These are phyloP conservation scores for Fusarium agapanthi DNA, from an alignment of 2,329 filamentous ascomycete species.

Conservation along the genomic window DNA sequence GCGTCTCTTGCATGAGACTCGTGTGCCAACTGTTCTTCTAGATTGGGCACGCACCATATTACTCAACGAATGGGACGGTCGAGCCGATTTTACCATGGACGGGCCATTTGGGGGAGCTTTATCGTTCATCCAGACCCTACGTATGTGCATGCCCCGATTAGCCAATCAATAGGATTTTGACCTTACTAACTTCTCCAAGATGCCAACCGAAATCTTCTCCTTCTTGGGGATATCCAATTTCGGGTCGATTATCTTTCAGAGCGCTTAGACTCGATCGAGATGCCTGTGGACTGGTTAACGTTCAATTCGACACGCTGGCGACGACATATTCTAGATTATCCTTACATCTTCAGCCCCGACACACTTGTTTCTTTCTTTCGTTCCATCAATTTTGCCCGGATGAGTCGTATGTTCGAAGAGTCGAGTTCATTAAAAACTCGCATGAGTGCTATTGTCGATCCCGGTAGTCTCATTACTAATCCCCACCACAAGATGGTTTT, in stretches of 20 bases:
- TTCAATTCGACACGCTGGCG: constrained; percentile 68
- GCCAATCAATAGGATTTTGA: neutral
- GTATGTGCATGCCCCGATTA: constrained; percentile 57
- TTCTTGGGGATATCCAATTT: constrained; percentile 75
- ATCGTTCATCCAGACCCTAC: constrained; percentile 75
- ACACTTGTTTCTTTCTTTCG: constrained; percentile 85
- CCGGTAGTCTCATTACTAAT: constrained; percentile 64
- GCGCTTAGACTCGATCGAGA: constrained; percentile 76
- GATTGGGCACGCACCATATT: constrained; percentile 81
- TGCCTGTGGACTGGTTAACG: constrained; percentile 76
- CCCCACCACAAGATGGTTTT: constrained; percentile 68
- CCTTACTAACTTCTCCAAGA: constrained; percentile 53
- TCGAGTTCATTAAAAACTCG: constrained; percentile 66
- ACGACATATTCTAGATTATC: constrained; percentile 80
- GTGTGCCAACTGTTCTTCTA: constrained; percentile 65
- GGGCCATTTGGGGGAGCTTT: constrained; percentile 81
- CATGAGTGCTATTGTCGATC: constrained; percentile 64
- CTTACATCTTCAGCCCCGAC: constrained; percentile 79
- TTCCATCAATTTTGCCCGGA: constrained; percentile 84
- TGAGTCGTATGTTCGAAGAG: constrained; percentile 82
- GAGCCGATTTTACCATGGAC: constrained; percentile 73
- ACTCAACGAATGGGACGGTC: constrained; percentile 82
- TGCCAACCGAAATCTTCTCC: constrained; percentile 68
- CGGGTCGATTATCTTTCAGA: constrained; percentile 79
- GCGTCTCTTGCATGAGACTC: constrained; percentile 64